Evolutionary conservation across 2,329 filamentous ascomycete genomes (phyloP).

Genomic region (Tolypocladium inflatum): DNA sequence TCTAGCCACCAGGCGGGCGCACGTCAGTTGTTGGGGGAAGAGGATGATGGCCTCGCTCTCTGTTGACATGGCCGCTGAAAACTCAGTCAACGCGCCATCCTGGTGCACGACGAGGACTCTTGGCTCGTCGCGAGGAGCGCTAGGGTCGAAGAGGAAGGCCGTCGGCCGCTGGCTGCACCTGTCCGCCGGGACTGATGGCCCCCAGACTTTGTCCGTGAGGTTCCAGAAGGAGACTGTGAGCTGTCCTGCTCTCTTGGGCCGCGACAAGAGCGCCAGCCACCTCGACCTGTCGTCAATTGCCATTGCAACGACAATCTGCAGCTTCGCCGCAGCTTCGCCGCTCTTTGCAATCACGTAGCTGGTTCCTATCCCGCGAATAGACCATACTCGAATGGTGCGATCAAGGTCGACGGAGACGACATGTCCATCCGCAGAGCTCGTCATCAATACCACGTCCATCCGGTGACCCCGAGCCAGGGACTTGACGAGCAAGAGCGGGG

Average conservation of each 20-base stretch:
- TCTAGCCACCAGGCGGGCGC: slow-evolving; percentile 34
- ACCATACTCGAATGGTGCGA: slow-evolving; percentile 57
- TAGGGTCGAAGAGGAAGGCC: slow-evolving; percentile 53
- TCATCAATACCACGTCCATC: slow-evolving; percentile 59
- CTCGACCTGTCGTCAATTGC: slow-evolving; percentile 55
- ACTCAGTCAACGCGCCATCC: slow-evolving; percentile 53
- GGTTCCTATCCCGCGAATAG: slow-evolving; percentile 36
- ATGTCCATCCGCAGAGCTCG: slow-evolving; percentile 52
- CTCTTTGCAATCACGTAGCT: slow-evolving; percentile 32
- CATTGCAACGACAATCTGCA: slow-evolving; percentile 52
- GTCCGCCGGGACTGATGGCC: slow-evolving; percentile 43
- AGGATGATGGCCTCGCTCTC: slow-evolving; percentile 31
- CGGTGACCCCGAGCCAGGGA: slow-evolving; percentile 54
- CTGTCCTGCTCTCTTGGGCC: slow-evolving; percentile 22
- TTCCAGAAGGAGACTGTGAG: slow-evolving; percentile 51
- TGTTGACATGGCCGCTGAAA: slow-evolving; percentile 32
- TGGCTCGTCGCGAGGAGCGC: slow-evolving; percentile 24
- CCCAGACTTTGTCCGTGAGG: slow-evolving; percentile 46
- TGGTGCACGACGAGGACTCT: slow-evolving; percentile 52
- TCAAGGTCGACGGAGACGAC: slow-evolving; percentile 64
- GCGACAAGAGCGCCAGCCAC: slow-evolving; percentile 58
- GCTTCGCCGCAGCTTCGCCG: slow-evolving; percentile 29
- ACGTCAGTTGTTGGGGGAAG: slow-evolving; percentile 42
- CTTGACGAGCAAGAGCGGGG: slow-evolving; percentile 46
- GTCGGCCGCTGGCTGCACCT: slow-evolving; percentile 43